Evolutionary conservation across 371 early-diverging fungal species (phyloP).

Genomic region (Gilbertella persicaria): DNA sequence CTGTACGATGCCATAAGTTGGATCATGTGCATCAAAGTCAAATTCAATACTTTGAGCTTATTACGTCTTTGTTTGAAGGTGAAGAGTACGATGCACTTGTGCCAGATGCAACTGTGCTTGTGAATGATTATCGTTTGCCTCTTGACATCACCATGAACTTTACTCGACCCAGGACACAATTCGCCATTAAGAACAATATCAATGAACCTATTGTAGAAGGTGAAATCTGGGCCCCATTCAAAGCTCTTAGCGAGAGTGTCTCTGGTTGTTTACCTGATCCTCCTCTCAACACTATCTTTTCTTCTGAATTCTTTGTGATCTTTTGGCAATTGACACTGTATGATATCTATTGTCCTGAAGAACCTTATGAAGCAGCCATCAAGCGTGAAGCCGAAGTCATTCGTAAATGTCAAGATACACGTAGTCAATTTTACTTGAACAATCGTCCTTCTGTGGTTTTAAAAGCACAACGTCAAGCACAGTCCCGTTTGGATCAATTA

Average conservation of each 20-base stretch:
- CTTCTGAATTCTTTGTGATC: slow-evolving; percentile 76
- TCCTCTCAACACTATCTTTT: slow-evolving; percentile 50
- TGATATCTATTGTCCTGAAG: slow-evolving; percentile 79
- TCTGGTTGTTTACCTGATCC: slow-evolving; percentile 35
- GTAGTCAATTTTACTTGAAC: slow-evolving; percentile 25
- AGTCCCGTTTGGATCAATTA: slow-evolving; percentile 30
- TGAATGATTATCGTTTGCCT: slow-evolving; percentile 61
- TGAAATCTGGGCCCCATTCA: slow-evolving; percentile 27
- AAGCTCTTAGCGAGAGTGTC: slow-evolving; percentile 15
- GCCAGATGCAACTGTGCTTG: slow-evolving; percentile 62
- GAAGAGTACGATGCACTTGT: slow-evolving; percentile 60
- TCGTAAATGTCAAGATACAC: slow-evolving; percentile 41
- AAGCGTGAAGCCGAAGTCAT: slow-evolving; percentile 53
- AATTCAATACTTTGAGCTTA: slow-evolving; percentile 67
- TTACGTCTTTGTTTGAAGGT: slow-evolving; percentile 59
- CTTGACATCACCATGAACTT: slow-evolving; percentile 75
- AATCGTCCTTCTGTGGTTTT: slow-evolving; percentile 34
- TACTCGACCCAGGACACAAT: slow-evolving; percentile 65
- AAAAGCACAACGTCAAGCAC: slow-evolving; percentile 44
- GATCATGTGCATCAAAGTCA: slow-evolving; percentile 58
- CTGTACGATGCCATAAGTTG: slow-evolving; percentile 46
- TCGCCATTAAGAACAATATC: slow-evolving; percentile 19
- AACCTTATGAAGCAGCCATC: slow-evolving; percentile 73
- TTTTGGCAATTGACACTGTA: slow-evolving; percentile 87
- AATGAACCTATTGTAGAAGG: slow-evolving; percentile 22